phyloP scores from a whole-genome alignment of 2,329 filamentous ascomycete genomes.

The Ambrosiella beaveri region DNA sequence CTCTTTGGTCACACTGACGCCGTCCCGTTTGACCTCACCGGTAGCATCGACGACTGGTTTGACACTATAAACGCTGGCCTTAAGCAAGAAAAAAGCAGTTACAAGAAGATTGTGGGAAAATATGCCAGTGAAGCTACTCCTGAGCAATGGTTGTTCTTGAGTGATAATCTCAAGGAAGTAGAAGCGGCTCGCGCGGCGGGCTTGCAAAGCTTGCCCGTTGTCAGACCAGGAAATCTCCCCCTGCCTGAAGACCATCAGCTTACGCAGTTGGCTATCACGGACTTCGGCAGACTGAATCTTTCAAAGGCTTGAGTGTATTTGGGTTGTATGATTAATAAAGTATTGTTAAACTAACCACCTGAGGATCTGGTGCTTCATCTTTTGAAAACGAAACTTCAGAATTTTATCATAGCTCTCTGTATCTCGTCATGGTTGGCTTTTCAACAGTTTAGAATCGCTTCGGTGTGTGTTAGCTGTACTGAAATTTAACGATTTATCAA shows the following conservation, averaged over 20 bases:
- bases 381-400: too few species aligned
- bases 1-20: constrained; percentile 53
- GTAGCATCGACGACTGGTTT: constrained; percentile 49
- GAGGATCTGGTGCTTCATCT: too few species aligned
- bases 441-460: too few species aligned
- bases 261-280: constrained; percentile 20
- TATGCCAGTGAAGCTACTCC: constrained; percentile 24
- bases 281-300: constrained; percentile 17
- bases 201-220: constrained; percentile 45
- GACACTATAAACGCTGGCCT: constrained; percentile 67
- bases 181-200: constrained; percentile 43
- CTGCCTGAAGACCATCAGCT: constrained; percentile 33
- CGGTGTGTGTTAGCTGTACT: too few species aligned
- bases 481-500: too few species aligned
- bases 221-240: constrained; percentile 52
- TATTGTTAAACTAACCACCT: too few species aligned
- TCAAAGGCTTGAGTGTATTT: not conserved
- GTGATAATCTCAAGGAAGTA: constrained; percentile 59
- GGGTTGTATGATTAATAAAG: too few species aligned
- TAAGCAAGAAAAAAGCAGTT: constrained; percentile 52
- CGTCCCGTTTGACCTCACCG: constrained; percentile 39
- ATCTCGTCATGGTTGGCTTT: too few species aligned
- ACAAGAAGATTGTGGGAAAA: constrained; percentile 40
- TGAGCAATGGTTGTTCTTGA: constrained; percentile 55
- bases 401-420: too few species aligned